Conservation (phyloP, 345 rosid species). For the Eucalyptus regnans region DNA sequence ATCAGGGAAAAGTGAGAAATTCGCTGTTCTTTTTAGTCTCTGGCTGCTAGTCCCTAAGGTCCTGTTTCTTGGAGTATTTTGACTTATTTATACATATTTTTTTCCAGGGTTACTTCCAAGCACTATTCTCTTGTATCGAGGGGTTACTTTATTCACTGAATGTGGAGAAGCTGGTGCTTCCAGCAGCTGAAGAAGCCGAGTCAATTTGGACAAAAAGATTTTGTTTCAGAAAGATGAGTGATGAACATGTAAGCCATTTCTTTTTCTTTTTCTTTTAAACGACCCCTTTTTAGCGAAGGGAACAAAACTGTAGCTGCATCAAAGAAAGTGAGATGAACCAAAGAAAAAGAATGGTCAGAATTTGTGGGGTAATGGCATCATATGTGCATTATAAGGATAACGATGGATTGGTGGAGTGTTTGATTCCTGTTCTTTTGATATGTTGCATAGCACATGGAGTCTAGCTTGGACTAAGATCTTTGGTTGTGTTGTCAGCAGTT, state of each 20-base stretch:
- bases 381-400: background rate
- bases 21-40: background rate
- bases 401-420: background rate
- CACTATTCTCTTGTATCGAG: conserved; percentile 78
- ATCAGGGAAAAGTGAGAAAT: conserved; percentile 75
- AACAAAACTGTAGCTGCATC: background rate
- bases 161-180: conserved; percentile 83
- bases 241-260: conserved; percentile 49
- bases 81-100: background rate
- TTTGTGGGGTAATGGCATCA: background rate
- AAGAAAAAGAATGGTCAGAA: background rate
- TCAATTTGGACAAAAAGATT: conserved; percentile 88
- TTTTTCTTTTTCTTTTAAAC: background rate
- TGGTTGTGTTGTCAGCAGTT: background rate
- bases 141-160: conserved; percentile 54
- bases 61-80: background rate
- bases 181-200: conserved; percentile 96
- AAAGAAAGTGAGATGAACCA: background rate
- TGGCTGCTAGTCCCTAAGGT: background rate
- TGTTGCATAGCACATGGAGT: background rate
- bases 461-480: background rate
- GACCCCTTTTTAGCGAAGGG: background rate
- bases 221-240: conserved; percentile 71
- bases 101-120: conserved; percentile 84
- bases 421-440: background rate